Evolutionary conservation across 805 yeast species (phyloP).

Genomic region (Trichomonascus vanleenenianus): DNA sequence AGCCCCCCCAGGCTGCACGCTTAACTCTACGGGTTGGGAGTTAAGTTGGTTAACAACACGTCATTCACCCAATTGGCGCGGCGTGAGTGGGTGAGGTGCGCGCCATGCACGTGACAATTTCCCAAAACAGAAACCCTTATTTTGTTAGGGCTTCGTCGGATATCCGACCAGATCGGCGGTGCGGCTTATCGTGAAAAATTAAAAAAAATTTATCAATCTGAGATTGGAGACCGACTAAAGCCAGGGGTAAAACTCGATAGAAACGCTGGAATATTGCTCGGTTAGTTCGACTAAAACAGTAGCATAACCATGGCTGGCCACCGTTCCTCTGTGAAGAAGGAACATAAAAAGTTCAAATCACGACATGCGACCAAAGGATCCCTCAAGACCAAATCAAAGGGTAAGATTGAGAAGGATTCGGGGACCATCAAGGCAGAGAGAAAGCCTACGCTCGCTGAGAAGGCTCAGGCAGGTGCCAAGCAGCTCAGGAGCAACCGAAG

Average conservation of each 20-base stretch:
- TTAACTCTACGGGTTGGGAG: neutral
- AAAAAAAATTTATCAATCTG: neutral
- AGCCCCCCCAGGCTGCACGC: neutral
- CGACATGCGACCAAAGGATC: constrained; percentile 87
- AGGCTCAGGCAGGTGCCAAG: constrained; percentile 8
- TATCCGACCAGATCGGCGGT: neutral
- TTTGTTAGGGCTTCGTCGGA: neutral
- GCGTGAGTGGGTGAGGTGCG: neutral
- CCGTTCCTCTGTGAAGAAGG: constrained; percentile 72
- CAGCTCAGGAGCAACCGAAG: constrained; percentile 59
- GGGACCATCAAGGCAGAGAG: constrained; percentile 20
- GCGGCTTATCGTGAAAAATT: neutral
- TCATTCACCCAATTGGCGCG: too few species aligned
- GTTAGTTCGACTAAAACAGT: too few species aligned
- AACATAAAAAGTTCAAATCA: constrained; percentile 85
- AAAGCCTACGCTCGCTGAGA: constrained; percentile 8
- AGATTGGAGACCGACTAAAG: too few species aligned
- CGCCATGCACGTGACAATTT: neutral
- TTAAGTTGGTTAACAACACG: neutral
- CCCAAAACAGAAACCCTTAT: neutral
- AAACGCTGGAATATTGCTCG: too few species aligned
- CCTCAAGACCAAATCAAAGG: constrained; percentile 67
- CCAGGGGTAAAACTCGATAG: too few species aligned
- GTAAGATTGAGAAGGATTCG: constrained; percentile 70
- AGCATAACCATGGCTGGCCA: constrained; percentile 42